Base-by-base conservation (phyloP, 2,329 filamentous ascomycete genomes). In the Verticillium dahliae region DNA sequence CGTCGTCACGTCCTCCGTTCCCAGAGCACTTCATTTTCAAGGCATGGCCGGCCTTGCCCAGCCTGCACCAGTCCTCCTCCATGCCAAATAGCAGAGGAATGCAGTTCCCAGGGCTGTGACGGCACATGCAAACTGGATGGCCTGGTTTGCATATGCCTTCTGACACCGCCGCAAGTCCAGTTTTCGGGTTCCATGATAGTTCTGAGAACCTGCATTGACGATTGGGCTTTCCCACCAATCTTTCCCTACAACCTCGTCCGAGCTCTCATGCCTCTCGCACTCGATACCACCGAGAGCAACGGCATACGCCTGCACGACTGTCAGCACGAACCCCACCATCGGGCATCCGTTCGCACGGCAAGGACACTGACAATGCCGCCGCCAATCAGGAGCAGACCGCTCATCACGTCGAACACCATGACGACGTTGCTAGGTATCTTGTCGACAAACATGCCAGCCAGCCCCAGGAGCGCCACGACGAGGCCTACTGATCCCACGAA, bases 401-500 rank as follows among this genome's bases (percentile, higher is more conserved):
- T 61, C 2, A 64, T 22, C 4, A 58, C 59, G 56, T 65, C 62
- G n/a, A 37, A 56, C 13, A 38, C 58, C 57, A 65, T 59, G 2
- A 65, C 60, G 3, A 62, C 1, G 6, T 60, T 37, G 18, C 58
- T 57, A 2, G 63, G 62, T 18, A 65, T 62, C 4, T 33, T 50
- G 4, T 64, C 62, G 22, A 65, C 54, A n/a, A 64, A 65, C 4
- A 55, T 27, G 1, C 60, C 37, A 5, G 33, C 34, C 10, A 62
- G 31, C 2, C 62, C 63, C 2, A 62, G 45, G 11, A 60, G 7
- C 1, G 58, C 62, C 22, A 62, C 62, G 14, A 39, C 52, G 3
- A 65, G 34, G 1, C 60, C 62, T 11, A 65, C 64, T 1, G 58
- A 62, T 9, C 63, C 63, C 31, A 41, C 38, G 18, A 65, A 63